Evolutionary conservation across 805 yeast species (phyloP).

Genomic region (Kluyveromyces starmeri): DNA sequence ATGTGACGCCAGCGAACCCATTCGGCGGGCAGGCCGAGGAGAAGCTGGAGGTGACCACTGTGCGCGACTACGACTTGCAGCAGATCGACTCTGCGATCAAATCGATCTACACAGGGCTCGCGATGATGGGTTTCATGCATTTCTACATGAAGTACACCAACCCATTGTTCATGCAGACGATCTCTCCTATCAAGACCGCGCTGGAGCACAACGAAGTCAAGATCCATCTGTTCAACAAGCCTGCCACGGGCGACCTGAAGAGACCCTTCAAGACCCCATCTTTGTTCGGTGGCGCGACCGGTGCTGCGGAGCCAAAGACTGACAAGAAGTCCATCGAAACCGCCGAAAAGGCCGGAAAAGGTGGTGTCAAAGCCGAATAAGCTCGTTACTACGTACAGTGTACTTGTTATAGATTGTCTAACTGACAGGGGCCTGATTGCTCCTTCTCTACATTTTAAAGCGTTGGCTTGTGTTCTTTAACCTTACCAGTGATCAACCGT

Average conservation of each 20-base stretch:
- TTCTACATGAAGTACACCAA: slow-evolving; percentile 94
- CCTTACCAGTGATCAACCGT: too few species aligned
- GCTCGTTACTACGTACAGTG: too few species aligned
- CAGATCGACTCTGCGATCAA: slow-evolving; percentile 76
- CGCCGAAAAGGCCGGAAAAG: slow-evolving; percentile 78
- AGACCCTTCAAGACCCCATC: slow-evolving; percentile 93
- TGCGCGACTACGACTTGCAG: slow-evolving; percentile 86
- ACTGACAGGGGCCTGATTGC: too few species aligned
- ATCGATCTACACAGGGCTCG: slow-evolving; percentile 78
- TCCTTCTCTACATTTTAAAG: too few species aligned
- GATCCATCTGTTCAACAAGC: slow-evolving; percentile 76
- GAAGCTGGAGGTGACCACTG: slow-evolving; percentile 79
- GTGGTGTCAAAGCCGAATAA: slow-evolving; percentile 85
- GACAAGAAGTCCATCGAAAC: slow-evolving; percentile 80
- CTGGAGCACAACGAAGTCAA: slow-evolving; percentile 83
- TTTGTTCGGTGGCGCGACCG: slow-evolving; percentile 51
- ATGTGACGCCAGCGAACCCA: slow-evolving; percentile 75
- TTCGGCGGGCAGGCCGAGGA: slow-evolving; percentile 62
- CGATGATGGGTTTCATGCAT: slow-evolving; percentile 99
- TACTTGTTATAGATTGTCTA: too few species aligned
- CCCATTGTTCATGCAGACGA: slow-evolving; percentile 91
- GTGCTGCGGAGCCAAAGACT: slow-evolving; percentile 49
- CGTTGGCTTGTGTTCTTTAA: too few species aligned
- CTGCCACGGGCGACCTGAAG: slow-evolving; percentile 84
- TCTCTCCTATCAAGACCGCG: slow-evolving; percentile 84